Base-by-base conservation (phyloP, 306 rosid genomes). In the Carpinus fangiana region DNA sequence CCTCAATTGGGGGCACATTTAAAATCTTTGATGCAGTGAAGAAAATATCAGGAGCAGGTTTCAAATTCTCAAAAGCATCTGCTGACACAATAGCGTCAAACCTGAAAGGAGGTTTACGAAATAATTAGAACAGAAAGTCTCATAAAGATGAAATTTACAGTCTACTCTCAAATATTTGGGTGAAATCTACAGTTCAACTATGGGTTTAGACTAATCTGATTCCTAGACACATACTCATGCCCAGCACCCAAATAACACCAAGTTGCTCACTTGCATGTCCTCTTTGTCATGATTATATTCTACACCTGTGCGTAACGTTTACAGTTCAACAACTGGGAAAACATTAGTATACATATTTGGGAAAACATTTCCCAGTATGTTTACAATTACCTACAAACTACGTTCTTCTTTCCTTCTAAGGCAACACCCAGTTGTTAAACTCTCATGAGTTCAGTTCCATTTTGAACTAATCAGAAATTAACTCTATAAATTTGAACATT, bases 1-100 rank as follows among this genome's bases (percentile, higher is more conserved):
- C 98, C 97, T 95, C 97, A 75, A 84, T 79, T 11, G 89, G 81
- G 61, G 87, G 89, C 54, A 92, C 97, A 83, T 86, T 82, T 90
- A 95, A 80, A 78, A 87, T 88, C 83, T 80, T 87, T 26, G 98
- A 88, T 48, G 98, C 98, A 76, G 98, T 97, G 72, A 95, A 80
- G 86, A 95, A 95, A 78, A 92, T 95, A 83, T 92, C 98, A 60
- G 98, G 98, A 84, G 98, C 93, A 80, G 98, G 98, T 79, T 95
- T 95, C 90, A 95, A 82, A 83, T 91, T 95, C 88, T 95, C 97
- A 85, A 95, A 95, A 75, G 98, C 98, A 86, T 95, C 98, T 72
- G 97, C 98, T 80, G 98, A 87, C 76, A 92, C 97, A 45, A 95
- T 87, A 46, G 98, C 96, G 80, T 95, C 93, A 51, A 95, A 95